Percentiles rank a stretch among this genome's conserved stretches.
These are phyloP conservation scores for Scheffersomyces lignosus DNA, from an alignment of 805 yeast genomes.

Conservation along the genomic window DNA sequence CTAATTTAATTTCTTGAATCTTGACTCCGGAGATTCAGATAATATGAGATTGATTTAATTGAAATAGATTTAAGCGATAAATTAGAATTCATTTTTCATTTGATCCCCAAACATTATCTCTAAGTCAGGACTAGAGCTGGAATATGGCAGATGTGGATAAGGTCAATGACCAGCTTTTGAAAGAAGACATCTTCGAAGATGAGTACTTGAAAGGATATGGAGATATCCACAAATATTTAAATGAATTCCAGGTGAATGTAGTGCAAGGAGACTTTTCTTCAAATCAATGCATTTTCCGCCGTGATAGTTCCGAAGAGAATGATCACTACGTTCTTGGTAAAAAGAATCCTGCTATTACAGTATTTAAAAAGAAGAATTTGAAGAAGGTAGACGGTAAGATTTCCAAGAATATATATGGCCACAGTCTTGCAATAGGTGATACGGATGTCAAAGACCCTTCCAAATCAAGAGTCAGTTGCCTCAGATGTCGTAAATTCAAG, in stretches of 20 bases:
- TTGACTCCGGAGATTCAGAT: too few relatives aligned
- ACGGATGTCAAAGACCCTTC: conserved; percentile 18
- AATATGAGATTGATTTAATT: too few relatives aligned
- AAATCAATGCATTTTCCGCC: too few relatives aligned
- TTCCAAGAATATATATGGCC: conserved; percentile 22
- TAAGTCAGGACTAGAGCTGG: too few relatives aligned
- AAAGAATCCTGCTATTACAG: conserved; percentile 17
- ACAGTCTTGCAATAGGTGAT: conserved; percentile 16
- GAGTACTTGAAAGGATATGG: conserved; percentile 10
- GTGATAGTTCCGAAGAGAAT: too few relatives aligned
- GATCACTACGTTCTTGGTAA: too few relatives aligned
- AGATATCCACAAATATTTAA: conserved; percentile 19
- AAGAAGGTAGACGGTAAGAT: conserved; percentile 8
- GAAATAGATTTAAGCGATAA: too few relatives aligned
- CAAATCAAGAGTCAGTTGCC: conserved; percentile 26
- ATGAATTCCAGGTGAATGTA: conserved; percentile 19
- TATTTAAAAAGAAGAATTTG: conserved; percentile 29
- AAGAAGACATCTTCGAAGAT: not conserved
- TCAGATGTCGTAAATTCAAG: conserved; percentile 31
- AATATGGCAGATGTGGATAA: too few relatives aligned
- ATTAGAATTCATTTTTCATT: too few relatives aligned
- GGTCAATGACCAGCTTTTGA: not conserved
- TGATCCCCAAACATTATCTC: too few relatives aligned
- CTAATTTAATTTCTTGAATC: too few relatives aligned
- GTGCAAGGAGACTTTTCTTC: conserved; percentile 2